Conservation (phyloP, 2,329 filamentous ascomycete species). For the Xylariaceae sp. region DNA sequence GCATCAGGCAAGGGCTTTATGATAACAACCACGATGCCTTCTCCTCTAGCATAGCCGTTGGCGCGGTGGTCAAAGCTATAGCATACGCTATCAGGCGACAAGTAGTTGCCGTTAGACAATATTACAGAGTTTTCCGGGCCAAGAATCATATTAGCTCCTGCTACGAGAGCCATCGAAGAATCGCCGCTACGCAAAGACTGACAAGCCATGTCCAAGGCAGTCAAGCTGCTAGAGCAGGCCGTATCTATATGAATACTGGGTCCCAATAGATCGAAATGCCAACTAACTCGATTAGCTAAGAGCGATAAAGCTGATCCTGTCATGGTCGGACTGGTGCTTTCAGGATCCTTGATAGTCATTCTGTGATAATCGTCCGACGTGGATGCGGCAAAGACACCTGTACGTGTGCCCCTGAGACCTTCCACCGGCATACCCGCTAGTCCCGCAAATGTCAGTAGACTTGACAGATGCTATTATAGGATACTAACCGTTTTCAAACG, state of each 20-base stretch:
- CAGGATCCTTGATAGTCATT: constrained; percentile 39
- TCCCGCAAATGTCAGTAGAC: too few species aligned
- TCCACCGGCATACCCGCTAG: too few species aligned
- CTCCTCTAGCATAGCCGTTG: constrained; percentile 47
- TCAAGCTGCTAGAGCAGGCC: constrained; percentile 42
- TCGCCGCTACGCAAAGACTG: constrained; percentile 30
- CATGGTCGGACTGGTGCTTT: too few species aligned
- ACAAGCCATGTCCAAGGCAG: constrained; percentile 37
- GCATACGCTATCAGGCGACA: constrained; percentile 42
- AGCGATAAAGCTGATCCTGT: constrained; percentile 35
- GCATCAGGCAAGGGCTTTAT: constrained; percentile 55
- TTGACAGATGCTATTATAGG: constrained; percentile 1
- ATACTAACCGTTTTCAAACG: constrained; percentile 41
- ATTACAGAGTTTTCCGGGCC: constrained; percentile 33
- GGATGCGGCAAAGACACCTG: constrained; percentile 42
- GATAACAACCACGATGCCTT: constrained; percentile 53
- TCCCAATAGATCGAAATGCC: constrained; percentile 43
- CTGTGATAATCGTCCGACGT: constrained; percentile 42
- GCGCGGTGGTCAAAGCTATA: constrained; percentile 36
- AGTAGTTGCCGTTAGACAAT: constrained; percentile 38
- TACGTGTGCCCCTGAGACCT: too few species aligned
- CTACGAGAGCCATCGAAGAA: constrained; percentile 37
- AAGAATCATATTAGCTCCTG: constrained; percentile 38
- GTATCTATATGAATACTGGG: constrained; percentile 43
- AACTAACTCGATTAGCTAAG: constrained; percentile 45